Evolutionary conservation across 2,329 filamentous ascomycete species (phyloP).

Genomic region (Talaromyces sp.): DNA sequence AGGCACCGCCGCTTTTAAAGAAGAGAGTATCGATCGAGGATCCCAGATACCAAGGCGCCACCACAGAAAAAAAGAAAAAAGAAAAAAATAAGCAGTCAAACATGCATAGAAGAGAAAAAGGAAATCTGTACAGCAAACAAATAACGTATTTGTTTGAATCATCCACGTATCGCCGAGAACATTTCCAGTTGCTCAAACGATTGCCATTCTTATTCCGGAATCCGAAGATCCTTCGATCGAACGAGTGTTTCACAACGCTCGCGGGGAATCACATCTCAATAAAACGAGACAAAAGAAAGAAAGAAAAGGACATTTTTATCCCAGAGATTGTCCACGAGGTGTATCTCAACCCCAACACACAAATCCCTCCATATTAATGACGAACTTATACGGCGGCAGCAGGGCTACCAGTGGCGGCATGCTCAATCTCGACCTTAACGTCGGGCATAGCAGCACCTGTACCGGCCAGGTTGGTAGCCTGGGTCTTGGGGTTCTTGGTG

Average conservation of each 20-base stretch:
- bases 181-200: neutral
- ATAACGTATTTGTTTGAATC: slow-evolving; percentile 26
- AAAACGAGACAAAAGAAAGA: slow-evolving; percentile 3
- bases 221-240: slow-evolving; percentile 21
- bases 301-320: slow-evolving; percentile 10
- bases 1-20: slow-evolving; percentile 22
- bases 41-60: slow-evolving; percentile 28
- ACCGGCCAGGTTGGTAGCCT: slow-evolving; percentile 74
- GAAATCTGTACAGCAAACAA: slow-evolving; percentile 33
- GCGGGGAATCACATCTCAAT: slow-evolving; percentile 16
- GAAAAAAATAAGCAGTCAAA: slow-evolving; percentile 6
- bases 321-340: too few relatives aligned
- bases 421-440: slow-evolving; percentile 45
- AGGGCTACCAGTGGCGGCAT: slow-evolving; percentile 40
- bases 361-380: neutral
- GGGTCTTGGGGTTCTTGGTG: slow-evolving; percentile 80
- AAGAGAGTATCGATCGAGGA: slow-evolving; percentile 26
- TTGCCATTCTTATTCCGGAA: slow-evolving; percentile 6
- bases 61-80: slow-evolving; percentile 23
- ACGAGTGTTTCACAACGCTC: slow-evolving; percentile 19
- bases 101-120: slow-evolving; percentile 7
- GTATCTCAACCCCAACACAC: slow-evolving; percentile 5
- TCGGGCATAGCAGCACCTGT: slow-evolving; percentile 69
- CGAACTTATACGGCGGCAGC: slow-evolving; percentile 28
- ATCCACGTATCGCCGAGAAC: neutral